Percentiles rank a stretch among this genome's conserved stretches.
Conservation (phyloP, 768 basidiomycete species). For the Clathrus columnatus region DNA sequence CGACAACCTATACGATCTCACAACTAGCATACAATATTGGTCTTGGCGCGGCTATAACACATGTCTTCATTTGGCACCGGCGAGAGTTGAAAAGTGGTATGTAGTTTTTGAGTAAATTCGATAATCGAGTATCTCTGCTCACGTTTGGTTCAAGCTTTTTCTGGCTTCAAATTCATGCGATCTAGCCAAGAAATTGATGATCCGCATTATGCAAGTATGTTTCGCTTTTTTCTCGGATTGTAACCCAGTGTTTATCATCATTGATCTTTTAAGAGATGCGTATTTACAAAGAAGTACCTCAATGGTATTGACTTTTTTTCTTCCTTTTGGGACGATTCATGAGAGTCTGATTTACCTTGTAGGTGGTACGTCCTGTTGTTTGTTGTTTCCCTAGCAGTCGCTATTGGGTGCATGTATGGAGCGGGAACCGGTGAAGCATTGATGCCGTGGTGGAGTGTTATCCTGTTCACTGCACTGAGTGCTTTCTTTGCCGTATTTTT, state of each 20-base stretch:
- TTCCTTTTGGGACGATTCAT: background rate
- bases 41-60: slow-evolving; percentile 41
- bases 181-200: slow-evolving; percentile 35
- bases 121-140: background rate
- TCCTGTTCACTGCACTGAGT: slow-evolving; percentile 33
- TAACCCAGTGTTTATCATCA: background rate
- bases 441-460: slow-evolving; percentile 46
- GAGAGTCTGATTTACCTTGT: no score
- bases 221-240: background rate
- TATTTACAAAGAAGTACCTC: slow-evolving; percentile 45
- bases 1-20: slow-evolving; percentile 40
- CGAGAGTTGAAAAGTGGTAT: slow-evolving; percentile 35
- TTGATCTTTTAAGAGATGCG: slow-evolving; percentile 31
- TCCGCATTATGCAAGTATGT: slow-evolving; percentile 38
- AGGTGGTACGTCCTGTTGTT: slow-evolving; percentile 43
- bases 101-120: slow-evolving; percentile 6
- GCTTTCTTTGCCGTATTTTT: slow-evolving; percentile 31
- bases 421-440: slow-evolving; percentile 32
- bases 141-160: slow-evolving; percentile 28
- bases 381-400: slow-evolving; percentile 36
- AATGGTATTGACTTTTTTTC: slow-evolving; percentile 13
- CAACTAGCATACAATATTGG: slow-evolving; percentile 43
- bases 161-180: slow-evolving; percentile 31
- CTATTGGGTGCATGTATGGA: slow-evolving; percentile 34
- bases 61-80: slow-evolving; percentile 46